Evolutionary conservation across 176 grass and related monocot species (phyloP).

Genomic region (Oryza punctata): DNA sequence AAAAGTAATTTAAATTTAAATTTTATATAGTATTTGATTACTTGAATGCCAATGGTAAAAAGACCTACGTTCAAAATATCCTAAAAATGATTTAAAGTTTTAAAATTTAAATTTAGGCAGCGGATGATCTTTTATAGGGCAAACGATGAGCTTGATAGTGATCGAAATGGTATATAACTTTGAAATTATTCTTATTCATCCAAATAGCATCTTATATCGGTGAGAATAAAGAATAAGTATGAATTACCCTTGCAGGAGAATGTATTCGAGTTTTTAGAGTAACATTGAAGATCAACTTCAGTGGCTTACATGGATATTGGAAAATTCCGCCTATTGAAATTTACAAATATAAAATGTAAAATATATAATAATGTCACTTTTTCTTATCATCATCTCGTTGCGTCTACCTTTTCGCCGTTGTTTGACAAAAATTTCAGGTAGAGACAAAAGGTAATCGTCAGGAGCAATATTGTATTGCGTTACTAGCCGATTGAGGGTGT

Average conservation of each 20-base stretch:
- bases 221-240: neutral
- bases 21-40: too few relatives aligned
- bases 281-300: neutral
- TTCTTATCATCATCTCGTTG: neutral
- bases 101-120: too few relatives aligned
- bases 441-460: conserved; percentile 37
- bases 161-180: too few relatives aligned
- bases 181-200: neutral
- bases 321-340: neutral
- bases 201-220: neutral
- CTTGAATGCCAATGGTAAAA: too few relatives aligned
- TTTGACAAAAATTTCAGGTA: neutral
- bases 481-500: conserved; percentile 11
- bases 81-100: too few relatives aligned
- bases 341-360: neutral
- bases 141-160: too few relatives aligned
- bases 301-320: neutral
- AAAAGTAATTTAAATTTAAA: too few relatives aligned
- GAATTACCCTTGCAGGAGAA: neutral
- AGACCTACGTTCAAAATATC: too few relatives aligned
- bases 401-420: neutral
- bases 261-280: too few relatives aligned
- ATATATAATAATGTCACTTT: neutral
- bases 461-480: neutral
- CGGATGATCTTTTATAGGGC: too few relatives aligned